Evolutionary conservation across 2,329 filamentous ascomycete species (phyloP), one percentile per base, ranked within the genome.

Genomic region (Paraphoma sp.): DNA sequence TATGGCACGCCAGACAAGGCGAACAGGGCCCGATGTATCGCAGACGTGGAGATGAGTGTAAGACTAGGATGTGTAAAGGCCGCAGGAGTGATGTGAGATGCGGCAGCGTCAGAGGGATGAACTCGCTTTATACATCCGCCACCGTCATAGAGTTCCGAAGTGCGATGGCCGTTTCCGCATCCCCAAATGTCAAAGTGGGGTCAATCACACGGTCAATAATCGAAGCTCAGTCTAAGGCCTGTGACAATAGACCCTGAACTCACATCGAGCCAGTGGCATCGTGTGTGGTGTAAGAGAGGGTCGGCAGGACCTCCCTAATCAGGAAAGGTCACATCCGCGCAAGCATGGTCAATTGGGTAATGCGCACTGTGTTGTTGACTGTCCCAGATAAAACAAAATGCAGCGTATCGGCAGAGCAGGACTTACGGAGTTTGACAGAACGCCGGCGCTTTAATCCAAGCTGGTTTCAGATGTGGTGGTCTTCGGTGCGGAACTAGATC

Each of bases 111-210:
- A 11, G 11, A 48, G 33, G 29, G 45, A 36, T 17, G 17, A 23
- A 23, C 43, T 36, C 48, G 23, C 47, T 43, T 48, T 42, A 41
- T 48, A 44, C 46, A 51, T 9, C 17, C 23, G 23, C 23, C 23
- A 23, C 23, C 23, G 23, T 23, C 23, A 23, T 23, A 23, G 23
- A 23, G 23, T 23, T 23, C 23, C 23, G 23, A 23, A 23, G 23
- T 23, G 23, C 23, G 23, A 23, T 23, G 23, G 23, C 23, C 23
- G 49, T 40, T 61, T 58, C 58, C 55, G 55, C 48, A 38, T 48
- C 29, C 4, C 18, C 14, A 8, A 23, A 3, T 17, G 11, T 18
- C 29, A 17, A 48, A 48, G 45, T 48, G 45, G 45, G 45, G 45
- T 38, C 11, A 10, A 50, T 31, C 16, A 28, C 40, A 33, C 4